Base-by-base conservation (phyloP, 805 yeast species). In the Spathaspora boniae region DNA sequence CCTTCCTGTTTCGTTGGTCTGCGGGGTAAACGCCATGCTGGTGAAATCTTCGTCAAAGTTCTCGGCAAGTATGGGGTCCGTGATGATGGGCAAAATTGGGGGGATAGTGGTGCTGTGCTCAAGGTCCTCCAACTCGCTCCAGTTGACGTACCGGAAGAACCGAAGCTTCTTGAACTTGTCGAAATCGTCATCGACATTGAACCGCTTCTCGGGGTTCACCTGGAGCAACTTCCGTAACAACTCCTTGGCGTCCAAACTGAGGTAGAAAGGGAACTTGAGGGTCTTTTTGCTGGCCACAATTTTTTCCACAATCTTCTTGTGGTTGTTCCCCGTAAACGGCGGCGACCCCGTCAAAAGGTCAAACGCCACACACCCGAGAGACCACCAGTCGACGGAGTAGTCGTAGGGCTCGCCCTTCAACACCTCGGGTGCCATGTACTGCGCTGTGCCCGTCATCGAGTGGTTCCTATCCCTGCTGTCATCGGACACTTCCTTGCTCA, bases 401-500 rank as follows among this genome's bases (percentile, higher is more conserved):
- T 63, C 67, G 37, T 68, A 67, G 3, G 56, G 49, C 17, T 66
- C 67, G 12, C 69, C 69, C 31, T 52, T 53, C 24, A 68, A 47
- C n/a, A 68, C 60, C 40, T 68, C 73, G 2, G 73, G 73, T 0
- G 73, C 73, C 73, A 68, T 68, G 44, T 68, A 68, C 45, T 67
- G 70, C 2, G 70, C 63, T 1, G 73, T 68, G 6, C 73, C 73
- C 12, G 65, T 67, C 46, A 67, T 64, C 8, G 69, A 64, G 37
- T 51, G 48, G 6, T 29, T 43, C 27, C 42, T 47, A 5, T 26
- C 43, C 29, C 43, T 46, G 7, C 45, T 48, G 21, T 42, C 39
- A 26, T 49, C 53, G 29, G 42, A 43, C 3, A 56, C 49, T n/a
- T 61, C 64, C 40, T 67, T 67, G 3, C 68, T 62, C 28, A 67